Percentiles rank a stretch among this genome's conserved stretches.
Conservation (phyloP, 1,139 yeast species). For the Candida sanyaensis region DNA sequence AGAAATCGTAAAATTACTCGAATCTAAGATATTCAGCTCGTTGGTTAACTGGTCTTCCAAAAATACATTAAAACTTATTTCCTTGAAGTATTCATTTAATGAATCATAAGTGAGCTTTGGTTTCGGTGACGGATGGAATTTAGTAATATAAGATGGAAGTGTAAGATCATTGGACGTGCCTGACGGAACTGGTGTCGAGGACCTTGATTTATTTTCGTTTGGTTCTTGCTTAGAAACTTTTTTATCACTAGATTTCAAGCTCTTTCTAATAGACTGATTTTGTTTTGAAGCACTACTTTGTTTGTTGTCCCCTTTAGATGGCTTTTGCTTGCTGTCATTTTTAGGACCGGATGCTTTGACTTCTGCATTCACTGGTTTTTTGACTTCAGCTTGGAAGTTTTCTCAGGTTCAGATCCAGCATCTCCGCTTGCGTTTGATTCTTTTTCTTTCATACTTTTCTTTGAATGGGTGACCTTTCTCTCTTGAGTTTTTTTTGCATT, state of each 20-base stretch:
- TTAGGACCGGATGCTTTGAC: not conserved
- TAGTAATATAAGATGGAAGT: slow-evolving; percentile 28
- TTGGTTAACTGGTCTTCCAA: slow-evolving; percentile 60
- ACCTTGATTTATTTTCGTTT: not conserved
- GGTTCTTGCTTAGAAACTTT: not conserved
- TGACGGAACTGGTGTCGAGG: slow-evolving; percentile 5
- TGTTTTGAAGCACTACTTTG: not conserved
- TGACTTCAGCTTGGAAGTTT: not conserved
- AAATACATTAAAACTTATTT: slow-evolving; percentile 61
- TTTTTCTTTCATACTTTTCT: not conserved
- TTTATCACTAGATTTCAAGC: not conserved
- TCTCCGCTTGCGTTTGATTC: not conserved
- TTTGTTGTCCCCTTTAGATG: not conserved
- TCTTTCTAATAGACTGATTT: not conserved
- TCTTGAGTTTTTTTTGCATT: not conserved
- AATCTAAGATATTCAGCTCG: slow-evolving; percentile 30
- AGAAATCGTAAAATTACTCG: slow-evolving; percentile 44
- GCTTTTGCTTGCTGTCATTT: not conserved
- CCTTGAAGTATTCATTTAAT: slow-evolving; percentile 54
- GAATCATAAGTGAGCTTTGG: slow-evolving; percentile 52
- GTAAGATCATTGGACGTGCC: slow-evolving; percentile 7
- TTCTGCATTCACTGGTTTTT: not conserved
- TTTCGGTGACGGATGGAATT: slow-evolving; percentile 29
- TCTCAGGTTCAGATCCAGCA: too few relatives aligned
- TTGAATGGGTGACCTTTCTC: not conserved